phyloP scores from a whole-genome alignment of 2,329 filamentous ascomycete species.

The Sclerotinia sclerotiorum region DNA sequence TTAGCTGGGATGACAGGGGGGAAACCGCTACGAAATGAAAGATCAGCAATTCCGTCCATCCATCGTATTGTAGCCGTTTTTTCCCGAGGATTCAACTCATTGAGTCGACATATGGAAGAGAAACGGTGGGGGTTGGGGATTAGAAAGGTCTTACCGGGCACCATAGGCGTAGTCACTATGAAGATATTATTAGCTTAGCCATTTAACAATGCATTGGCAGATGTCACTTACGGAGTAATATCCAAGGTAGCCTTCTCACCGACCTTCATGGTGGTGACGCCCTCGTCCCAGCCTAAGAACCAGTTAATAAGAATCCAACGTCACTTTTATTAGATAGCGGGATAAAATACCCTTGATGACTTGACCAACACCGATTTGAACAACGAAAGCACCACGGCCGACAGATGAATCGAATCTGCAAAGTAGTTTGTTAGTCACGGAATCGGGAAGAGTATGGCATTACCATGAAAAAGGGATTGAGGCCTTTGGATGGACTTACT shows the following conservation, averaged over 20 bases:
- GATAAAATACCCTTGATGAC: conserved; percentile 75
- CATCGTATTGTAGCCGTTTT: conserved; percentile 17
- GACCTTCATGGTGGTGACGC: conserved; percentile 79
- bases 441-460: background rate
- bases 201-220: background rate
- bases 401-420: conserved; percentile 85
- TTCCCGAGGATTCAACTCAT: background rate
- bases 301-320: conserved; percentile 26
- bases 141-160: conserved; percentile 49
- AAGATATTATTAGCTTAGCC: conserved; percentile 29
- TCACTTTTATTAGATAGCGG: conserved; percentile 17
- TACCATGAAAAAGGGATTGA: background rate
- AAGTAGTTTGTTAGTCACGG: conserved; percentile 18
- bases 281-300: conserved; percentile 74
- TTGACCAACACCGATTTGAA: conserved; percentile 74
- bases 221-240: conserved; percentile 65
- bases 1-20: conserved; percentile 66
- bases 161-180: conserved; percentile 65
- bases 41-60: conserved; percentile 26
- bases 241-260: conserved; percentile 86
- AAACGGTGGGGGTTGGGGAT: background rate
- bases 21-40: conserved; percentile 61
- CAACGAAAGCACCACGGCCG: conserved; percentile 72
- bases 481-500: conserved; percentile 8
- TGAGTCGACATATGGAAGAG: background rate